phyloP scores from a whole-genome alignment of 139 green algal genomes.

The Micromonas commoda region DNA sequence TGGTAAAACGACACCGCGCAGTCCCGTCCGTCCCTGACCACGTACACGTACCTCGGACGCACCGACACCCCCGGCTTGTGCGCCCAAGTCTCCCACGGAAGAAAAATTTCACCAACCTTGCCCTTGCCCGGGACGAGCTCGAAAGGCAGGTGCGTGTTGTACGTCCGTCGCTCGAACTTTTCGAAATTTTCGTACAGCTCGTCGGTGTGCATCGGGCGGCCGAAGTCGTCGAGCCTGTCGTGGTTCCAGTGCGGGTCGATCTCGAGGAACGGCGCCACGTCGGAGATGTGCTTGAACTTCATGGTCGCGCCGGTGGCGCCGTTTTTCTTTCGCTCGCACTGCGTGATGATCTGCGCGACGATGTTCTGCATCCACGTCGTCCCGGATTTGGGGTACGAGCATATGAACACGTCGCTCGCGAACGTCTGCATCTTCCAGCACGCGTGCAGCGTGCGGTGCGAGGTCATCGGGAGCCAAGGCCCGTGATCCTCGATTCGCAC shows the following conservation, averaged over 20 bases:
- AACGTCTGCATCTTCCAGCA: neutral
- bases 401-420: constrained; percentile 15
- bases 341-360: neutral
- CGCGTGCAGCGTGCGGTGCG: neutral
- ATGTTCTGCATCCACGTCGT: constrained; percentile 27
- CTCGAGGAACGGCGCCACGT: constrained; percentile 18
- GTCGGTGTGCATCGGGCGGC: neutral
- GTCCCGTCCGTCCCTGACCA: constrained; percentile 15
- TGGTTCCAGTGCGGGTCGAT: constrained; percentile 26
- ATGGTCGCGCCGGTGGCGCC: too few species aligned
- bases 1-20: constrained; percentile 11
- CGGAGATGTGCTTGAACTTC: neutral
- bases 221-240: neutral
- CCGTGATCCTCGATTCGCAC: neutral
- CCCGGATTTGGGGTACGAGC: constrained; percentile 20
- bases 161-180: neutral
- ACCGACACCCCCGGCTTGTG: neutral
- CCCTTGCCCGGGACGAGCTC: neutral
- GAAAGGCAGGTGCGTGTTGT: constrained; percentile 24
- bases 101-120: neutral
- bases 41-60: constrained; percentile 16
- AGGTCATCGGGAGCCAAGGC: constrained; percentile 2
- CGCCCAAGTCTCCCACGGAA: neutral
- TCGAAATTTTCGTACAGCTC: neutral
- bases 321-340: too few species aligned